Evolutionary conservation across 1,139 yeast genomes (phyloP).

Genomic region (Debaryomycetaceae sp.): DNA sequence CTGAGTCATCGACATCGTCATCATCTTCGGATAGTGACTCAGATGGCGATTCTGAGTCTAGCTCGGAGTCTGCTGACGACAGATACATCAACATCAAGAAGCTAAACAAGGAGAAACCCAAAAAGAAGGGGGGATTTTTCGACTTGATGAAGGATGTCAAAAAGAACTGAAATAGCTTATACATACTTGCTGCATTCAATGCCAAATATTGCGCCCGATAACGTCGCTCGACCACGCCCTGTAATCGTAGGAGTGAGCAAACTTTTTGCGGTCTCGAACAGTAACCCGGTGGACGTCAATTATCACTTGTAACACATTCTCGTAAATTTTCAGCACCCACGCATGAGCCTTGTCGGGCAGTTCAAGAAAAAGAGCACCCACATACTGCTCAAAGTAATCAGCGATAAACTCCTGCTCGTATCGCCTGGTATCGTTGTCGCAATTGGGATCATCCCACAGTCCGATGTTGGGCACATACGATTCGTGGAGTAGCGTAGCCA

Average conservation of each 20-base stretch:
- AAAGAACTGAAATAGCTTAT: slow-evolving; percentile 7
- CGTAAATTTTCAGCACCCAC: slow-evolving; percentile 33
- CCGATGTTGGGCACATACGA: slow-evolving; percentile 22
- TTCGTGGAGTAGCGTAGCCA: slow-evolving; percentile 16
- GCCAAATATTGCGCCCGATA: slow-evolving; percentile 17
- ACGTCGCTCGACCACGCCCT: slow-evolving; percentile 26
- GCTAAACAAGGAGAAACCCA: slow-evolving; percentile 23
- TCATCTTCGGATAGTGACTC: slow-evolving; percentile 3
- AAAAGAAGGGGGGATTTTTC: slow-evolving; percentile 44
- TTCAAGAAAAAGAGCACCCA: slow-evolving; percentile 41
- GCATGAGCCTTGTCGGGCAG: slow-evolving; percentile 34
- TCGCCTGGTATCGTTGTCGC: slow-evolving; percentile 19
- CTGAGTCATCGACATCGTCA: slow-evolving; percentile 3
- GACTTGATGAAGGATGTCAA: slow-evolving; percentile 51
- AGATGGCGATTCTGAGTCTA: slow-evolving; percentile 4
- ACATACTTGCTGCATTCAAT: slow-evolving; percentile 5
- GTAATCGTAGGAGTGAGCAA: slow-evolving; percentile 17
- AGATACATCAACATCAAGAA: slow-evolving; percentile 16
- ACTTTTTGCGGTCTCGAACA: slow-evolving; percentile 6
- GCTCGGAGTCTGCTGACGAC: slow-evolving; percentile 3
- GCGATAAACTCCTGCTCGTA: slow-evolving; percentile 44
- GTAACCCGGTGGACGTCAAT: slow-evolving; percentile 11
- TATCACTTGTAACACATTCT: slow-evolving; percentile 27
- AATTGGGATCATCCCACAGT: slow-evolving; percentile 15
- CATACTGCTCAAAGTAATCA: slow-evolving; percentile 42